A percentile compares a stretch with the other conserved stretches of the same genome.
phyloP scores from a whole-genome alignment of 257 asterid species.

The Parsonsia alboflavescens region DNA sequence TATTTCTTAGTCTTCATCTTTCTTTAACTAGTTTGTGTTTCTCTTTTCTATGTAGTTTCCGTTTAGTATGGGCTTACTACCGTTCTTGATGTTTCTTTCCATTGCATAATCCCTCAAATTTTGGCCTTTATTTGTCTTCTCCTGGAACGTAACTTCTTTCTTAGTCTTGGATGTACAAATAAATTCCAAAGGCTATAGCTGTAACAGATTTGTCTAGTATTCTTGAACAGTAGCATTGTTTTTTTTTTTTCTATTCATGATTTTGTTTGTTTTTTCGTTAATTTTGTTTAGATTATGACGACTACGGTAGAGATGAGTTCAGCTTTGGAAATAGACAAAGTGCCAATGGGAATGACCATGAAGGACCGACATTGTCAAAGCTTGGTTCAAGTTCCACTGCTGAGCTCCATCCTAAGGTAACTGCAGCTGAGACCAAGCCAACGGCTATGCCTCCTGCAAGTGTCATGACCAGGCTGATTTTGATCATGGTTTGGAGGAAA shows the following conservation, averaged over 20 bases:
- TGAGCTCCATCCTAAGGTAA: conserved; percentile 71
- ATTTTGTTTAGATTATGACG: conserved; percentile 59
- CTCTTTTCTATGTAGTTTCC: conserved; percentile 21
- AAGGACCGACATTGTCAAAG: conserved; percentile 66
- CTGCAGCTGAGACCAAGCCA: conserved; percentile 28
- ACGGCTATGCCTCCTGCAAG: conserved; percentile 42
- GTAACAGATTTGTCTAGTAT: not conserved
- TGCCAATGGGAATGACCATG: conserved; percentile 31
- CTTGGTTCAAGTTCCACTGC: conserved; percentile 83
- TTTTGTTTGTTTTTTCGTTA: not conserved
- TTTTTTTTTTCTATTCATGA: not conserved
- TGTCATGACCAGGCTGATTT: conserved; percentile 42
- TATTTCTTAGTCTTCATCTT: conserved; percentile 17
- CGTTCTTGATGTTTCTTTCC: conserved; percentile 24
- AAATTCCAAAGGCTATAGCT: not conserved
- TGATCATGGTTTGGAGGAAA: conserved; percentile 49
- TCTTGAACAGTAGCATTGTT: not conserved
- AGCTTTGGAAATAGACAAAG: conserved; percentile 36
- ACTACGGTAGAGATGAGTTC: conserved; percentile 61
- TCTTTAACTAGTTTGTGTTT: conserved; percentile 22
- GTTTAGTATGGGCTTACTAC: conserved; percentile 26
- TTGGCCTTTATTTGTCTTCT: conserved; percentile 45
- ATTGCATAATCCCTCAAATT: conserved; percentile 31
- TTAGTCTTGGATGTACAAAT: not conserved
- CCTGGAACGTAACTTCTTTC: conserved; percentile 21